A percentile compares a stretch with the other conserved stretches of the same genome.
Conservation (phyloP, 352 stramenopile species). For the Pythium aquatile region DNA sequence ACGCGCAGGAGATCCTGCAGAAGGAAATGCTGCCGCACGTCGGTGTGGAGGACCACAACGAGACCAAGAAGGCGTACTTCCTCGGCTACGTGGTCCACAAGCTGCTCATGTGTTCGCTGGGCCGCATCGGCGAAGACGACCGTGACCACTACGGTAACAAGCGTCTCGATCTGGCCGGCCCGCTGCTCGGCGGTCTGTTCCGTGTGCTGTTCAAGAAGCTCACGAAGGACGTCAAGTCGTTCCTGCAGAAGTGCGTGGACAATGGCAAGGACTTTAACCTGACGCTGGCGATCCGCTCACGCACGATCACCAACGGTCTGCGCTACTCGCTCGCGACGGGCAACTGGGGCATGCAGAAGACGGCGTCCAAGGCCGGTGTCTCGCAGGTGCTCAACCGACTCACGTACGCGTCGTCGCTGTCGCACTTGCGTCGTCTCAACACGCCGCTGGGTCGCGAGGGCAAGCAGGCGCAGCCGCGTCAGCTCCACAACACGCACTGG, state of each 20-base stretch:
- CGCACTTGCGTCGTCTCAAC: slow-evolving; percentile 98
- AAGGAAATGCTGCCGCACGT: slow-evolving; percentile 99
- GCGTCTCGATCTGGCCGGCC: slow-evolving; percentile 97
- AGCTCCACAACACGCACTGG: slow-evolving; percentile 99
- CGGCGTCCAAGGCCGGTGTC: slow-evolving; percentile 96
- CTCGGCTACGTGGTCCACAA: slow-evolving; percentile 99
- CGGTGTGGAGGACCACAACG: slow-evolving; percentile 96
- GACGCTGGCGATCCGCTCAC: slow-evolving; percentile 96
- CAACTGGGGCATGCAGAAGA: slow-evolving; percentile 98
- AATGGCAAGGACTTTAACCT: slow-evolving; percentile 96
- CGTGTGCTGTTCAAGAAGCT: slow-evolving; percentile 98
- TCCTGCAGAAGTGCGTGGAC: slow-evolving; percentile 91
- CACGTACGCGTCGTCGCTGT: slow-evolving; percentile 98
- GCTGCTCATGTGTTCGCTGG: slow-evolving; percentile 98
- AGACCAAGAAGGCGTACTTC: slow-evolving; percentile 98
- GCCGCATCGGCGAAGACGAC: slow-evolving; percentile 97
- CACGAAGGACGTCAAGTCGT: slow-evolving; percentile 97
- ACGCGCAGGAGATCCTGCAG: slow-evolving; percentile 98
- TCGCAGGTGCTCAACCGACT: slow-evolving; percentile 99
- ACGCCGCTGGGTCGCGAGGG: slow-evolving; percentile 98
- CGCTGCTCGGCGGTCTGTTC: slow-evolving; percentile 97
- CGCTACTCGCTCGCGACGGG: slow-evolving; percentile 99
- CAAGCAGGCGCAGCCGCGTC: slow-evolving; percentile 98
- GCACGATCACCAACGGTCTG: slow-evolving; percentile 97
- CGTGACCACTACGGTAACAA: slow-evolving; percentile 99